Evolutionary conservation across 257 asterid species (phyloP), one percentile per base, ranked within the genome.

Genomic region (Thymus quinquecostatus): DNA sequence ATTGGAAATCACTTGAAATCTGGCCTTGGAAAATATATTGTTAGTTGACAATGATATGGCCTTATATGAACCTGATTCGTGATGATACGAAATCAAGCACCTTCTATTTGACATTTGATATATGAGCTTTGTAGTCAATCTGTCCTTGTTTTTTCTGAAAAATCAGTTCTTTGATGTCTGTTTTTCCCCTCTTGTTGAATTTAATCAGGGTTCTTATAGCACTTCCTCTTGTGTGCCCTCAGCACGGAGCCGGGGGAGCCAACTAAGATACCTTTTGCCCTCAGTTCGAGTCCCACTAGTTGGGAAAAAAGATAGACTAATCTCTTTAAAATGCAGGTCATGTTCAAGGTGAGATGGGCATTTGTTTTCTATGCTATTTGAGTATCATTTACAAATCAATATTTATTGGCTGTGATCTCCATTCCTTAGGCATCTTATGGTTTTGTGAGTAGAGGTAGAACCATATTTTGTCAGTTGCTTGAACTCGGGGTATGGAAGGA

Each of bases 171-270:
- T 41, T 34, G 38, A 54, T 28, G 10, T 73, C 59, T 38, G 4
- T 32, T 51, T 66, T 38, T 29, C 28, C 55, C 28, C 34, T 38
- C 66, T 72, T 44, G 54, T 13, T 61, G 55, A 60, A 38, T 78
- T 68, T 76, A 41, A 57, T 59, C 82, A 85, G 90, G 84, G 85
- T 74, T 78, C 78, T 71, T 74, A 69, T 69, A 75, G 75, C 68
- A 63, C 69, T 68, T 78, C 76, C 49, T 74, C 78, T 68, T 69
- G 80, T 8, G 77, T 73, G 62, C 73, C 86, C 62, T 77, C 85
- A 82, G 75, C 81, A 13, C 74, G 79, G 83, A 60, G 78, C 74
- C 60, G 79, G 61, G 83, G 80, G 56, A 71, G 80, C 84, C 78
- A 75, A 70, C 68, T 67, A 51, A 68, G 76, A 40, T 75, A 69